Base-by-base conservation (phyloP, 805 yeast genomes). In the Candida patagonica region DNA sequence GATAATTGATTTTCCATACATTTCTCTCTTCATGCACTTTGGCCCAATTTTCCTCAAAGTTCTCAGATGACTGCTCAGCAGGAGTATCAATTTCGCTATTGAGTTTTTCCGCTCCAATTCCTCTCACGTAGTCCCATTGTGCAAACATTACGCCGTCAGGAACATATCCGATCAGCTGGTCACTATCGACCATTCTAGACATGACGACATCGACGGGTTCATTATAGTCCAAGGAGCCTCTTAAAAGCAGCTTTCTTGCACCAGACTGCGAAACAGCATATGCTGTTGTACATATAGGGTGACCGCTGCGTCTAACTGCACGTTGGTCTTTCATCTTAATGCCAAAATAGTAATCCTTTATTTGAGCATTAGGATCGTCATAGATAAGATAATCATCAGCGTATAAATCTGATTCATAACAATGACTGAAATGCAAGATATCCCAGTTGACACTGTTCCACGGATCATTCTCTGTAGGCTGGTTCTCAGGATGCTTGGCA, bases 161-260 rank as follows among this genome's bases (percentile, higher is more conserved):
- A 6, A 40, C 36, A 30, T 44, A 44, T 2, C 38, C 27, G 5
- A 20, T 38, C 3, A 44, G 29, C 17, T 32, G 25, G 8, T 30
- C 36, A 2, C 17, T 5, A 9, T 25, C n/a, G 2, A 41, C 37
- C 37, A 44, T 3, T 7, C 35, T 36, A 7, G 23, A 30, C 10
- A 43, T 38, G 6, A 30, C 26, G 3, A 38, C 26, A 30, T 44
- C 48, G 12, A 44, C 46, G 3, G 47, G 44, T 10, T 34, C 4
- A 22, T 37, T 30, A n/a, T 34, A 15, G 29, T 44, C 47, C 2
- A 43, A 7, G 4, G 38, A 32, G 8, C 43, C 25, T 15, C 46
- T 20, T 7, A 44, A 38, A 3, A 44, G 38, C 10, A 44, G 37
- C 38, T 44, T 44, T 13, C 15, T 13, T 4, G 48, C 48, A 13